phyloP scores from a whole-genome alignment of 805 yeast species.

The Yarrowia keelungensis region DNA sequence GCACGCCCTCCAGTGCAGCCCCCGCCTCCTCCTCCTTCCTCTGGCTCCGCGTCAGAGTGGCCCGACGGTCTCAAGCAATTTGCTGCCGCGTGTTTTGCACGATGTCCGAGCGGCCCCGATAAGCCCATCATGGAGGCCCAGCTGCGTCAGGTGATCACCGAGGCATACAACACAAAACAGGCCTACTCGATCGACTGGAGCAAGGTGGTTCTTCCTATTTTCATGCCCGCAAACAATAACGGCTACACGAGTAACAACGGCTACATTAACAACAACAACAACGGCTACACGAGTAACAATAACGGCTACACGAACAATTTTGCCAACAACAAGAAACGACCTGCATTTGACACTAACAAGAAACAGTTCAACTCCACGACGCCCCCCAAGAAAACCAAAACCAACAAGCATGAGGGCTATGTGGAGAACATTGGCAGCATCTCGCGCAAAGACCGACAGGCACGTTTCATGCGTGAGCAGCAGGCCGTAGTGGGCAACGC shows the following conservation, averaged over 20 bases:
- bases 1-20: constrained; percentile 23
- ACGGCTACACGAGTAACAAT: background rate
- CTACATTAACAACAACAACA: background rate
- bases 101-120: constrained; percentile 47
- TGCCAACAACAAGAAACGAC: constrained; percentile 8
- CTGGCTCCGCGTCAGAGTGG: constrained; percentile 51
- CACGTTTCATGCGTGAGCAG: constrained; percentile 26
- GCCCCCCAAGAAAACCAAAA: constrained; percentile 29
- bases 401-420: constrained; percentile 4
- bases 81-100: constrained; percentile 57
- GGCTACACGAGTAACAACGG: constrained; percentile 3
- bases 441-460: constrained; percentile 30
- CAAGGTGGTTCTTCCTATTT: constrained; percentile 57
- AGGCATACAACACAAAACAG: constrained; percentile 56
- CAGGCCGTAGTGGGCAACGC: constrained; percentile 27
- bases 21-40: constrained; percentile 38
- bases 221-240: constrained; percentile 13
- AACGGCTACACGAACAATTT: background rate
- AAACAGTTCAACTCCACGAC: constrained; percentile 27
- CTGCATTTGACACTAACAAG: constrained; percentile 38
- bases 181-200: constrained; percentile 64
- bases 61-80: constrained; percentile 62
- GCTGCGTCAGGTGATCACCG: constrained; percentile 57
- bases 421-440: constrained; percentile 33
- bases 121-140: constrained; percentile 57